phyloP scores from a whole-genome alignment of 2,329 filamentous ascomycete species.

The Hawksworthiomyces lignivorus region DNA sequence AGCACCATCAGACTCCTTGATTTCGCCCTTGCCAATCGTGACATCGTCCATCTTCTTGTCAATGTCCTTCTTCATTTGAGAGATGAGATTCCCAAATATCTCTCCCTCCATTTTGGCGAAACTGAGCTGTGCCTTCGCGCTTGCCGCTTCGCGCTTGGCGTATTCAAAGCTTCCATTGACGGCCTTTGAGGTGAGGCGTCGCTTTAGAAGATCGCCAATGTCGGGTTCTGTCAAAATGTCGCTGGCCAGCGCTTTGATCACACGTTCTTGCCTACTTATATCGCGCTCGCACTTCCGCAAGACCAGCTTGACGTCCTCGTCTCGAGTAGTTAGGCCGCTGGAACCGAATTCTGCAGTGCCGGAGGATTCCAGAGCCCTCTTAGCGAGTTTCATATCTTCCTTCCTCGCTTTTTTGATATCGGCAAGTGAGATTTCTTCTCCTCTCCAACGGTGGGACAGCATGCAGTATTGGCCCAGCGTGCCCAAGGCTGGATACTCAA shows the following conservation, averaged over 20 bases:
- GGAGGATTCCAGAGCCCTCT: too few species aligned
- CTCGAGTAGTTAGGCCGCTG: too few species aligned
- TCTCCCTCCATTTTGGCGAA: background rate
- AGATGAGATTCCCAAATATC: background rate
- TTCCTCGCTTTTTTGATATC: background rate
- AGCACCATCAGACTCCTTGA: too few species aligned
- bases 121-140: background rate
- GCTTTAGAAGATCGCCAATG: background rate
- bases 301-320: background rate
- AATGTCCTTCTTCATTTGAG: background rate
- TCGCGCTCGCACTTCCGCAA: background rate
- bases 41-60: too few species aligned
- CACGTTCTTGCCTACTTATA: background rate
- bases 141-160: background rate
- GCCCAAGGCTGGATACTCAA: constrained; percentile 19
- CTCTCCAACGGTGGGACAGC: constrained; percentile 29
- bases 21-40: too few species aligned
- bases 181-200: background rate
- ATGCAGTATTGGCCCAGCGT: constrained; percentile 25
- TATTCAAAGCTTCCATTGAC: background rate
- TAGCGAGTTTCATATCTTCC: too few species aligned
- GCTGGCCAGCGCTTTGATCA: background rate
- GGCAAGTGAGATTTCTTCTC: constrained; percentile 2
- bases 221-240: background rate
- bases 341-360: too few species aligned